Base-by-base conservation (phyloP, 1,139 yeast species). In the Debaryomyces robertsiae region DNA sequence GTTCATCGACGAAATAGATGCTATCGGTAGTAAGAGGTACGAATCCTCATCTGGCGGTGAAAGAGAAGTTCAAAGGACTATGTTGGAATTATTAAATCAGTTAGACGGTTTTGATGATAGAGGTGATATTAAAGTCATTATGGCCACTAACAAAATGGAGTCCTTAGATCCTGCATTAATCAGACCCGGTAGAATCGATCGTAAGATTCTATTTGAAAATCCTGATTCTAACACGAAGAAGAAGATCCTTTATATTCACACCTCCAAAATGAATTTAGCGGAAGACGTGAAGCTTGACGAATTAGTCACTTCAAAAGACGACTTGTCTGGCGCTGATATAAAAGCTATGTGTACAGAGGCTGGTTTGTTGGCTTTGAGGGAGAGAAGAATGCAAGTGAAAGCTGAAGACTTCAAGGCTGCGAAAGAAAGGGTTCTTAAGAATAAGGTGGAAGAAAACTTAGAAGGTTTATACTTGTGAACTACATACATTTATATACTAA, bases 261-360 rank as follows among this genome's bases (percentile, higher is more conserved):
- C 98, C 5, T 83, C 90, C 41, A 93, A 90, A 68, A 94, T 94
- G 98, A 89, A 82, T 55, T 74, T 94, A 52, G 81, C 91, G 15
- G 81, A 77, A 11, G 98, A 91, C 57, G 96, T 93, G 32, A 86
- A 88, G 52, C 75, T 91, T 48, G 98, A 93, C 49, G 95, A 84
- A 55, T 77, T 94, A 53, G 96, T 93, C 27, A 84, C 89, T 24
- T 78, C 95, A 11, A 94, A 93, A 70, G 98, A 93, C 61, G 98
- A 93, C 51, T 73, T 93, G 48, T 87, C 96, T 13, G 99, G 99
- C 43, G 99, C 99, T 9, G 98, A 94, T 65, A 93, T 93, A 57
- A 93, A 93, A 71, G 98, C 98, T 23, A 87, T 94, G 69, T 91
- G 98, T 65, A 91, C 98, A 1, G 98, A 93, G 64, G 98, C 98